Percentiles rank a stretch among this genome's conserved stretches.
Evolutionary conservation across 2,329 filamentous ascomycete species (phyloP).

Genomic region (Nemania sp.): DNA sequence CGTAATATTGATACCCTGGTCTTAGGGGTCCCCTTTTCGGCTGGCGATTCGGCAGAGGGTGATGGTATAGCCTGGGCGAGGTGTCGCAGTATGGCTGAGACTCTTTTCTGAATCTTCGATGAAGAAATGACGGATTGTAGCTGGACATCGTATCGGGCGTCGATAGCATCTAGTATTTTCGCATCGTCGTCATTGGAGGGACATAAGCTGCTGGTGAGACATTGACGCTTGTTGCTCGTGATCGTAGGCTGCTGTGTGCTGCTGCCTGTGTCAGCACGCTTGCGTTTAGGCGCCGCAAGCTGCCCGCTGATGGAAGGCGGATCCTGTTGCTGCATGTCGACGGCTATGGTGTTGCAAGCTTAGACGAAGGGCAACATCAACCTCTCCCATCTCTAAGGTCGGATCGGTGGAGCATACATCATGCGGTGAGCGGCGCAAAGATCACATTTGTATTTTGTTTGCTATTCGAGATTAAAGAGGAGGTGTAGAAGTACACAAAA

Average conservation of each 20-base stretch:
- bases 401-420: not conserved
- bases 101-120: conserved; percentile 68
- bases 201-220: conserved; percentile 44
- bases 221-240: conserved; percentile 42
- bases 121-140: conserved; percentile 69
- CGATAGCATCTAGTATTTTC: conserved; percentile 58
- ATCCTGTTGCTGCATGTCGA: conserved; percentile 21
- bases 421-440: not conserved
- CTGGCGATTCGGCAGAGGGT: conserved; percentile 7
- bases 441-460: not conserved
- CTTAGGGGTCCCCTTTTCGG: conserved; percentile 41
- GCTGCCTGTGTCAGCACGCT: conserved; percentile 43
- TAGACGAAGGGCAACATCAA: not conserved
- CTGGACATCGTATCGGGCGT: conserved; percentile 62
- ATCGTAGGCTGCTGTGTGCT: conserved; percentile 15
- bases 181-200: conserved; percentile 54
- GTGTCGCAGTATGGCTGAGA: conserved; percentile 60
- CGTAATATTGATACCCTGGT: conserved; percentile 59
- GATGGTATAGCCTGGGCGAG: conserved; percentile 44
- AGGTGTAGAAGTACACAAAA: not conserved
- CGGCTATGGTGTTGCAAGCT: conserved; percentile 36
- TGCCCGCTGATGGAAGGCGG: conserved; percentile 9
- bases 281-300: conserved; percentile 43
- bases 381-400: conserved; percentile 6
- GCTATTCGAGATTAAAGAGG: not conserved